Conservation (phyloP, 805 yeast genomes). For the Brettanomyces sp. region DNA sequence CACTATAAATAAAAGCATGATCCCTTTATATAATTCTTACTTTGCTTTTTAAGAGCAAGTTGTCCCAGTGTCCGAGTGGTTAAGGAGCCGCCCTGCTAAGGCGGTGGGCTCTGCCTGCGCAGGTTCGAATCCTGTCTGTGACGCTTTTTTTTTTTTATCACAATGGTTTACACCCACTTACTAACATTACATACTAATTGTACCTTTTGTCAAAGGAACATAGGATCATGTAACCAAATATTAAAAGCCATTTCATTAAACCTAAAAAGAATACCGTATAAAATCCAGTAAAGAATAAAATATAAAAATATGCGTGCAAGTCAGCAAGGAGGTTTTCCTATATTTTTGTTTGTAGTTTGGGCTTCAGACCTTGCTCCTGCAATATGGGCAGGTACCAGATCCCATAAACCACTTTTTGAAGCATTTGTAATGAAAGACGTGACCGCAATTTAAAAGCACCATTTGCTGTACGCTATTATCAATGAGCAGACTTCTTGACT, state of each 20-base stretch:
- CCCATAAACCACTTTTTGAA: conserved; percentile 12
- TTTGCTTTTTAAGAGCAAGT: no score
- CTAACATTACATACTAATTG: no score
- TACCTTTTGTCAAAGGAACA: no score
- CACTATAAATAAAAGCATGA: no score
- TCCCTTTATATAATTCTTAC: no score
- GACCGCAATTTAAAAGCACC: conserved; percentile 9
- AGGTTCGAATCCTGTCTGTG: conserved; percentile 99
- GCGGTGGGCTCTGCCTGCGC: conserved; percentile 92
- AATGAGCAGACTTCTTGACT: neutral
- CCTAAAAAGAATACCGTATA: neutral
- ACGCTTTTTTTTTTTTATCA: conserved; percentile 51
- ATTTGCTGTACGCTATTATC: neutral
- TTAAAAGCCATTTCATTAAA: no score
- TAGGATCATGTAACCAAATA: no score
- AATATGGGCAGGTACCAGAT: conserved; percentile 11
- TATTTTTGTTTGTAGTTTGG: no score
- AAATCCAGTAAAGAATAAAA: neutral
- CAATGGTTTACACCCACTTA: no score
- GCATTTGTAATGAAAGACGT: conserved; percentile 12
- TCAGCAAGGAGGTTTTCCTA: no score
- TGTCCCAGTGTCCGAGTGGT: conserved; percentile 67
- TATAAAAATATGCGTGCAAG: neutral
- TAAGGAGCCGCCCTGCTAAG: conserved; percentile 75
- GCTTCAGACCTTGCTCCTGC: conserved; percentile 4